These are phyloP conservation scores for Triangularia verruculosa DNA, from an alignment of 2,329 filamentous ascomycete species.

Conservation along the genomic window DNA sequence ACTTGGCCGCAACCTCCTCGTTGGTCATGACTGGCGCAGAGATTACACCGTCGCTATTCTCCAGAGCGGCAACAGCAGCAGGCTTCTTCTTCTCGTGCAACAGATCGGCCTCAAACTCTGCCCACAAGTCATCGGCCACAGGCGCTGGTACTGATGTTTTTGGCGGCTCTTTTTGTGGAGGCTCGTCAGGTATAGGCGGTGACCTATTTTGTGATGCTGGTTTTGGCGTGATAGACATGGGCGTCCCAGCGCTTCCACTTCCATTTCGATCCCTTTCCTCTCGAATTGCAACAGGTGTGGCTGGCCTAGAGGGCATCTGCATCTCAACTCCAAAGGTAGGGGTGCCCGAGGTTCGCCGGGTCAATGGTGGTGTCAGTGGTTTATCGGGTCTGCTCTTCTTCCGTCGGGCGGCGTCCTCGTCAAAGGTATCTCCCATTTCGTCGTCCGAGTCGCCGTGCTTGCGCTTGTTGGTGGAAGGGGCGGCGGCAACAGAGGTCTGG, in stretches of 20 bases:
- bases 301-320: slow-evolving; percentile 61
- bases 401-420: slow-evolving; percentile 35
- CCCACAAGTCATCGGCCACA: slow-evolving; percentile 78
- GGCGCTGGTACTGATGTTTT: slow-evolving; percentile 22
- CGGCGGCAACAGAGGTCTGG: slow-evolving; percentile 3
- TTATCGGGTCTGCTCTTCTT: slow-evolving; percentile 47
- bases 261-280: slow-evolving; percentile 30
- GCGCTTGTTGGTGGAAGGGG: slow-evolving; percentile 13
- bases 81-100: slow-evolving; percentile 49
- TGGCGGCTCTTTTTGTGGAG: slow-evolving; percentile 1
- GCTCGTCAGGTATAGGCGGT: slow-evolving; percentile 36
- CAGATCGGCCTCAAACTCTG: slow-evolving; percentile 76
- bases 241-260: slow-evolving; percentile 26
- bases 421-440: slow-evolving; percentile 35
- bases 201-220: slow-evolving; percentile 37
- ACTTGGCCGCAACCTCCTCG: slow-evolving; percentile 55
- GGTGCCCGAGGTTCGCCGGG: slow-evolving; percentile 49
- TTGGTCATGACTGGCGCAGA: slow-evolving; percentile 66
- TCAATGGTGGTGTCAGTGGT: slow-evolving; percentile 42
- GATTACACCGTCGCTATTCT: slow-evolving; percentile 54
- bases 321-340: slow-evolving; percentile 57
- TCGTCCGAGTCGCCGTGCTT: slow-evolving; percentile 33
- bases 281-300: slow-evolving; percentile 48
- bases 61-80: slow-evolving; percentile 10
- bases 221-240: slow-evolving; percentile 43